Conservation (phyloP, 805 yeast genomes). For the Ogataea nitratoaversa region DNA sequence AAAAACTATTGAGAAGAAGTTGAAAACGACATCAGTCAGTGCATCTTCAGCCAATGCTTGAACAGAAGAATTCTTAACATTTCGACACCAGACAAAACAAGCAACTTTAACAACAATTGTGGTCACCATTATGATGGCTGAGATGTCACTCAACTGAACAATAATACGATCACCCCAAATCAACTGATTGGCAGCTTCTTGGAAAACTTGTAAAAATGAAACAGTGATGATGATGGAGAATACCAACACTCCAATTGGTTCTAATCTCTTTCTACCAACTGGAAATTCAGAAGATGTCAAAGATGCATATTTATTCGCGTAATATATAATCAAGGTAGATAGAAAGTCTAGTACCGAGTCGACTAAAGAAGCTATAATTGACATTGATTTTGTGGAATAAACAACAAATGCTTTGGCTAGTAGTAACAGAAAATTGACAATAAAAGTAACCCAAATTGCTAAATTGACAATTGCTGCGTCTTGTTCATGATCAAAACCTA, state of each 20-base stretch:
- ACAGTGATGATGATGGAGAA: constrained; percentile 68
- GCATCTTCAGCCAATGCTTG: constrained; percentile 84
- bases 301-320: constrained; percentile 49
- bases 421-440: constrained; percentile 53
- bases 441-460: constrained; percentile 64
- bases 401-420: constrained; percentile 59
- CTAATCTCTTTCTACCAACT: constrained; percentile 67
- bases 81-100: constrained; percentile 62
- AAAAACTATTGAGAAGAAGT: constrained; percentile 64
- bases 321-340: constrained; percentile 68
- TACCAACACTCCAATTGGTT: constrained; percentile 73
- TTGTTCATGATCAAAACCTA: constrained; percentile 44
- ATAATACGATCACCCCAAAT: constrained; percentile 33
- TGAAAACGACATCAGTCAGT: constrained; percentile 70
- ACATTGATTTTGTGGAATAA: constrained; percentile 63
- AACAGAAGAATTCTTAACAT: constrained; percentile 59
- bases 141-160: constrained; percentile 45
- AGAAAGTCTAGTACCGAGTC: constrained; percentile 72
- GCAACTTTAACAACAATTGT: constrained; percentile 58
- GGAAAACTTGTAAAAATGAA: constrained; percentile 69
- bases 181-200: constrained; percentile 52
- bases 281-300: constrained; percentile 44
- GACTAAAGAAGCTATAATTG: constrained; percentile 72
- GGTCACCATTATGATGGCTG: constrained; percentile 54
- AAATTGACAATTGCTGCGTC: constrained; percentile 40